Conservation (phyloP, 345 rosid species). For the Linum lewisii region DNA sequence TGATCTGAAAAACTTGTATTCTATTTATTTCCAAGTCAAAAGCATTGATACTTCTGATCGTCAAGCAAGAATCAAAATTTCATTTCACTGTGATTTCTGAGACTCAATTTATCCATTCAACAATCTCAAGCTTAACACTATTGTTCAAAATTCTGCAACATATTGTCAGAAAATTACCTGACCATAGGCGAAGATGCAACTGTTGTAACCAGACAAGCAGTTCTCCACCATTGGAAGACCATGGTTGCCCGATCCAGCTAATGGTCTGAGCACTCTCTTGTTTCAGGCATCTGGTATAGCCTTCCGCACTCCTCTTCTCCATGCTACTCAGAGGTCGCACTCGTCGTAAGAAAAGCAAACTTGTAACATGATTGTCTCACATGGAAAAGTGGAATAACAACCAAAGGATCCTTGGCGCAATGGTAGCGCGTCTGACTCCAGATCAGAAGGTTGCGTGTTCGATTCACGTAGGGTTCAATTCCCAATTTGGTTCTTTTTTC, state of each 20-base stretch:
- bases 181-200: conserved; percentile 97
- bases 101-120: not conserved
- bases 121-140: no score
- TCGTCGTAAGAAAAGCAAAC: no score
- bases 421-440: no score
- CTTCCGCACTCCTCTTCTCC: conserved; percentile 63
- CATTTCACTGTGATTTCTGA: not conserved
- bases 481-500: no score
- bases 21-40: no score
- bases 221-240: conserved; percentile 94
- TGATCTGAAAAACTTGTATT: no score
- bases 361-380: no score
- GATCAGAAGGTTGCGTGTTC: no score
- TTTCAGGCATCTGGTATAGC: conserved; percentile 75
- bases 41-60: no score
- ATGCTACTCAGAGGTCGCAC: conserved; percentile 78
- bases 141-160: not conserved
- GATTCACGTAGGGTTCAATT: no score
- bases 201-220: conserved; percentile 92
- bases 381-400: no score
- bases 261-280: conserved; percentile 81
- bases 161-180: conserved; percentile 45
- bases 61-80: not conserved
- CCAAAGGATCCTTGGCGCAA: no score
- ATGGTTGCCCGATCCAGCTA: conserved; percentile 76